Evolutionary conservation across 805 yeast species (phyloP), one percentile per base, ranked within the genome.

Genomic region (Monosporozyma servazzii): DNA sequence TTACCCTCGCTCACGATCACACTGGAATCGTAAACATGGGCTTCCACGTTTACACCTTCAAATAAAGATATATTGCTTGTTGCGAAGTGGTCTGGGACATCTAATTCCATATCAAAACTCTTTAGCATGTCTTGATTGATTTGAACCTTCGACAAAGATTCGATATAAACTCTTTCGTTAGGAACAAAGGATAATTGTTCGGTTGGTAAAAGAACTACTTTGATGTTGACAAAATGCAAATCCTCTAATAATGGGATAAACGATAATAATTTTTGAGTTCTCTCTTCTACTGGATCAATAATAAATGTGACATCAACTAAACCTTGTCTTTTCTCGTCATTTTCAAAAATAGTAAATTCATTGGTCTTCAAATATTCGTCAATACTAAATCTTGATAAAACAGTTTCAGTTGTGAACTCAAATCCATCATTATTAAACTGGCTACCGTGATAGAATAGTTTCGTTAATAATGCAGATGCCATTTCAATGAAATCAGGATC

Each of bases 241-340:
- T 70, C 64, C 31, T 66, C 64, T 8, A 84, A 55, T 0, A 77
- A 57, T n/a, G 71, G 64, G 9, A 71, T 58, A 17, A 85, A 62
- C 0, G 84, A 69, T 0, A 84, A 57, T 8, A 81, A 59, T 47
- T 77, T 78, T 59, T 88, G 98, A 0, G 95, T 77, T 15, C 70
- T 59, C 57, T 85, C 90, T 53, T 78, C 77, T 1, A 81, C 65
- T 1, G 98, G 97, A 63, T 93, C 89, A 40, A 87, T 60, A 1
- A 86, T 66, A 0, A 86, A 70, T 4, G 78, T 65, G 4, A 89
- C 60, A 54, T 84, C 84, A 20, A 88, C 62, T 31, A 29, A 23
- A 23, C 25, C 21, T 76, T 72, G n/a, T 56, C 53, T 56, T 7
- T 58, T 56, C 9, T 63, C 65, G 45, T 55, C 5, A 57, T 62